phyloP scores from a whole-genome alignment of 495 filamentous ascomycete species.

The Mycothermus thermophilus region DNA sequence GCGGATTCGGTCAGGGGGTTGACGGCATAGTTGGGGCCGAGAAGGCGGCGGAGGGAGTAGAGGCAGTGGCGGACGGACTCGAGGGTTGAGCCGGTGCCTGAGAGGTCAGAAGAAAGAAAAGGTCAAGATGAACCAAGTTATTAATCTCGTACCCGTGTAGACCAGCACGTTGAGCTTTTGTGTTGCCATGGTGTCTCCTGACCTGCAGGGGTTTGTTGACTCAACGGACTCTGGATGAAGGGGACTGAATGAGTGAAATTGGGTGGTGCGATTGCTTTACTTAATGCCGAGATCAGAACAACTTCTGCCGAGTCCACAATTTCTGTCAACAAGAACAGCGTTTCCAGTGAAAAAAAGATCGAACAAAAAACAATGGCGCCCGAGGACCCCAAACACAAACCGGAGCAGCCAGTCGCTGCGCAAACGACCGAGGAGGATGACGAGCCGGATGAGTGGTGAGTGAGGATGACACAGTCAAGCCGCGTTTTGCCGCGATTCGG shows the following conservation, averaged over 20 bases:
- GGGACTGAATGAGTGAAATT: not conserved
- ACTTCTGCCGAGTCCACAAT: too few species aligned
- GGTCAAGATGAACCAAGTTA: not conserved
- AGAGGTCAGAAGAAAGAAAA: constrained; percentile 3
- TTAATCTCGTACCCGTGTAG: constrained; percentile 50
- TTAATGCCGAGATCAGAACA: not conserved
- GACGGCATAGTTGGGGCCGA: constrained; percentile 90
- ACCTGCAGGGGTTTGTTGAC: not conserved
- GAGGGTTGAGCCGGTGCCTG: constrained; percentile 72
- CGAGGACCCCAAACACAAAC: constrained; percentile 29
- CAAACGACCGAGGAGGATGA: constrained; percentile 63
- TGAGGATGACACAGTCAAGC: not conserved
- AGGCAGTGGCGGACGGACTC: constrained; percentile 84
- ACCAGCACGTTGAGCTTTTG: constrained; percentile 74
- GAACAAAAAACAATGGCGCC: constrained; percentile 42
- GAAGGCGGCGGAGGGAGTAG: constrained; percentile 72
- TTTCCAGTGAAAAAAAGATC: too few species aligned
- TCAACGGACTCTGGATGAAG: constrained; percentile 1
- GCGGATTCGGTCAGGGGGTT: constrained; percentile 65
- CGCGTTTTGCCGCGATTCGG: constrained; percentile 1
- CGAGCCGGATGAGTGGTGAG: constrained; percentile 90
- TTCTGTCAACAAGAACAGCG: too few species aligned
- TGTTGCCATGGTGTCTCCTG: constrained; percentile 31
- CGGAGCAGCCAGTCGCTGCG: too few species aligned
- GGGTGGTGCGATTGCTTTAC: not conserved